phyloP scores from a whole-genome alignment of 345 rosid species.

The Camelina hispida region DNA sequence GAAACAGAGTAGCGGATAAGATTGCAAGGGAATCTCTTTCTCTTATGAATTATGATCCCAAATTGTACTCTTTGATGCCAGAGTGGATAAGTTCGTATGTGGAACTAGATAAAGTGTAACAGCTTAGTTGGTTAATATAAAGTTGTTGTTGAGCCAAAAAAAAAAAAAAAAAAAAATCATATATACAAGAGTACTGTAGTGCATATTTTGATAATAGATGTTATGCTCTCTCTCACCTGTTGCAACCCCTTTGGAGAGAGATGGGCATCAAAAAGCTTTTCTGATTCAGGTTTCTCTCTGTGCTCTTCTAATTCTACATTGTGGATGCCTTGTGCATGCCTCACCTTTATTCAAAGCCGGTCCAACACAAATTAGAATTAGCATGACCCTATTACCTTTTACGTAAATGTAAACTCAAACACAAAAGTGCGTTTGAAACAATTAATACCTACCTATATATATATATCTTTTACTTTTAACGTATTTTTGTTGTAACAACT shows the following conservation, averaged over 20 bases:
- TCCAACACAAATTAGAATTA: slow-evolving; percentile 7
- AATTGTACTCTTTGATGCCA: no score
- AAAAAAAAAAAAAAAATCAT: background rate
- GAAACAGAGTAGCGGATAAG: no score
- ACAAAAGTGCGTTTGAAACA: background rate
- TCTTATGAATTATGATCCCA: no score
- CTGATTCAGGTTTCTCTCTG: slow-evolving; percentile 39
- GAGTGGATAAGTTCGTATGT: no score
- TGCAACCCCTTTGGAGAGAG: slow-evolving; percentile 63
- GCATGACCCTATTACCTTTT: background rate
- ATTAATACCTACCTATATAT: background rate
- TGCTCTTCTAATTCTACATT: slow-evolving; percentile 55
- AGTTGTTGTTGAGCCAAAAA: no score
- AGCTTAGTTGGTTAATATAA: no score
- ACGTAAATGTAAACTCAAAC: slow-evolving; percentile 4
- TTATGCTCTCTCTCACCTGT: slow-evolving; percentile 46
- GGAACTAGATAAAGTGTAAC: no score
- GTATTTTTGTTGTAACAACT: background rate
- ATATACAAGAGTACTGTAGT: slow-evolving; percentile 9
- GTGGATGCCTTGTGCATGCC: slow-evolving; percentile 79
- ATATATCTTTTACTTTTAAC: background rate
- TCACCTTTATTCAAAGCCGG: slow-evolving; percentile 50
- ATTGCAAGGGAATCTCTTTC: no score
- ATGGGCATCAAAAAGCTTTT: slow-evolving; percentile 58
- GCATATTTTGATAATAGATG: background rate